phyloP scores from a whole-genome alignment of 176 grass and related monocot genomes.

The Eragrostis nindensis region DNA sequence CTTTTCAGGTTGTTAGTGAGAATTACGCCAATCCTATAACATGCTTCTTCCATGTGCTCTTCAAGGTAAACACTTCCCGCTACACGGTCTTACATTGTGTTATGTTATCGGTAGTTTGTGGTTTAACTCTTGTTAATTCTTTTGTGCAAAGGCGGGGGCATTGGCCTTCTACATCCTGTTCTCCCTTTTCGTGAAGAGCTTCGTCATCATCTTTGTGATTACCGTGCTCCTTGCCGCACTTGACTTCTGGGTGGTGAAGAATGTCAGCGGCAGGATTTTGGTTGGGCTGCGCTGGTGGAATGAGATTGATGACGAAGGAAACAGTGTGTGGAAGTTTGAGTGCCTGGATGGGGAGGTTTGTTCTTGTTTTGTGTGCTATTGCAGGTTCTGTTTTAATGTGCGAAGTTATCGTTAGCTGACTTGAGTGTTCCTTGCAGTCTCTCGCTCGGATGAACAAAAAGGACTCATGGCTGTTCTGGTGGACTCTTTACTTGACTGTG shows the following conservation, averaged over 20 bases:
- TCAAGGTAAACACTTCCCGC: conserved; percentile 62
- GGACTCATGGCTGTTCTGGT: conserved; percentile 98
- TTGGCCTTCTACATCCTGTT: conserved; percentile 91
- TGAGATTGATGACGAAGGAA: conserved; percentile 89
- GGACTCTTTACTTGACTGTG: conserved; percentile 96
- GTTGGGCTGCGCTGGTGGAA: conserved; percentile 99
- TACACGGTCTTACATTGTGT: neutral
- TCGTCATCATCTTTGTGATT: conserved; percentile 98
- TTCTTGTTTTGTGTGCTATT: conserved; percentile 4
- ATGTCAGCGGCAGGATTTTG: conserved; percentile 87
- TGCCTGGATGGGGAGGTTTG: conserved; percentile 88
- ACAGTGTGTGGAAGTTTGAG: conserved; percentile 95
- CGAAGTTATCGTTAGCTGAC: neutral
- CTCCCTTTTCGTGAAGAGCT: conserved; percentile 87
- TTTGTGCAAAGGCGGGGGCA: conserved; percentile 56
- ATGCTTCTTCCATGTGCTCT: conserved; percentile 95
- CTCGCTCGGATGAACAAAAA: conserved; percentile 97
- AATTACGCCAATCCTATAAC: conserved; percentile 93
- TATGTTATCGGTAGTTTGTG: neutral
- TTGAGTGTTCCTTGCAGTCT: conserved; percentile 57
- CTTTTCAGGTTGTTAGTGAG: conserved; percentile 63
- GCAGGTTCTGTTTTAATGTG: neutral
- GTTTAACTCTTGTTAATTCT: conserved; percentile 24
- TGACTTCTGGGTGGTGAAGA: conserved; percentile 99
- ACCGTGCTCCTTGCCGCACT: conserved; percentile 95